phyloP scores from a whole-genome alignment of 2,329 filamentous ascomycete species.

The Penicillium sp. region DNA sequence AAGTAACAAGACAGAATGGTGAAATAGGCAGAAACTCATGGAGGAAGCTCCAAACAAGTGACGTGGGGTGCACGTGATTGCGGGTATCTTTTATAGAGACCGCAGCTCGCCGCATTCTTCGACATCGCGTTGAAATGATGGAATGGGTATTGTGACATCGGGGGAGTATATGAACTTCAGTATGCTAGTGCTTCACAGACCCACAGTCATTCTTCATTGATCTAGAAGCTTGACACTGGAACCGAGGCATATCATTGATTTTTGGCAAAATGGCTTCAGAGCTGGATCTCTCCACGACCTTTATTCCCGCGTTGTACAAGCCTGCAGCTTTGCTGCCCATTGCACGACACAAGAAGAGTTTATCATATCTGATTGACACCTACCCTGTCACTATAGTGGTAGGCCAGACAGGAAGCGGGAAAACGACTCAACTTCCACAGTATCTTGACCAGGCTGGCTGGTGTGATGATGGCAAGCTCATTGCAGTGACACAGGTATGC shows the following conservation, averaged over 20 bases:
- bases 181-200: background rate
- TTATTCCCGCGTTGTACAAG: slow-evolving; percentile 81
- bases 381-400: slow-evolving; percentile 81
- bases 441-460: slow-evolving; percentile 85
- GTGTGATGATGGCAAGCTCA: slow-evolving; percentile 75
- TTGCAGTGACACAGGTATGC: slow-evolving; percentile 84
- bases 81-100: slow-evolving; percentile 16
- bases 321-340: slow-evolving; percentile 81
- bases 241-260: background rate
- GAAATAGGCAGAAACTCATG: slow-evolving; percentile 16
- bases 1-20: slow-evolving; percentile 7
- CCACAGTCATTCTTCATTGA: background rate
- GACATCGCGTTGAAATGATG: slow-evolving; percentile 6
- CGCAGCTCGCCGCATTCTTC: slow-evolving; percentile 6
- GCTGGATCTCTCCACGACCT: slow-evolving; percentile 43
- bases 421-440: slow-evolving; percentile 93
- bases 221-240: background rate
- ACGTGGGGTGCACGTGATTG: slow-evolving; percentile 28
- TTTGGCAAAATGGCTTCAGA: slow-evolving; percentile 40
- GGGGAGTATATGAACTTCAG: slow-evolving; percentile 4
- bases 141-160: background rate
- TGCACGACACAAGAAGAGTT: slow-evolving; percentile 68
- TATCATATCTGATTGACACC: slow-evolving; percentile 83
- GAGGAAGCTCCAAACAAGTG: slow-evolving; percentile 26
- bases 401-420: slow-evolving; percentile 90